Evolutionary conservation across 371 early-diverging fungal genomes (phyloP), one percentile per base, ranked within the genome.

Genomic region (Lichtheimia corymbifera): DNA sequence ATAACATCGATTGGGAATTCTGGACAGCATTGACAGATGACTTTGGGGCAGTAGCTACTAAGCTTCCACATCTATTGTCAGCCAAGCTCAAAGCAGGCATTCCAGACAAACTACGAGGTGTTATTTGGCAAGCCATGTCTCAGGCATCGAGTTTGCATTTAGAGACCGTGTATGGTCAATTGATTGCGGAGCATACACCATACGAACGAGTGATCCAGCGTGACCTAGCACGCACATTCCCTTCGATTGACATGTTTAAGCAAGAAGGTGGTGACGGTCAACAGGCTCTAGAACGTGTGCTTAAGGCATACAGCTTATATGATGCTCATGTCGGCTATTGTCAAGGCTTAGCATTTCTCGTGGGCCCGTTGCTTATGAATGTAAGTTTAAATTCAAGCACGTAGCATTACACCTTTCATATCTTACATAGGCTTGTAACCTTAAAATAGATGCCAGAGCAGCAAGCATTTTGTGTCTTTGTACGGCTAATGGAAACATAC

Each of bases 291-390:
- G 88, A 86, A 67, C 86, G 90, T 59, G 86, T 98, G 13, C 77
- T 96, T 55, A 93, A 92, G 59, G 96, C 96, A 5, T 98, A 97
- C 61, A 88, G 92, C 45, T 65, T 95, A 25, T 96, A 94, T 61
- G 97, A 98, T 76, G 68, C 88, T 0, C 89, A 93, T 60, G 92
- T 97, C 15, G 98, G 98, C 4, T 94, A 98, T 73, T 97, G 97
- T 76, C 97, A 98, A 82, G 97, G 97, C 17, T 77, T 97, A 18
- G 90, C 95, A 7, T 97, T 97, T 70, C 72, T 98, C 42, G 95
- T 92, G 2, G 97, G 95, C 3, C 92, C 96, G 13, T 63, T 98
- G 62, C 77, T 98, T 50, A 83, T 95, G 78, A 93, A 95, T 76
- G 91, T 91, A 84, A 77, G 83, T 50, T 72, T 64, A 47, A 15